Base-by-base conservation (phyloP, 129 eudicot species). In the Helichrysum umbraculigerum region DNA sequence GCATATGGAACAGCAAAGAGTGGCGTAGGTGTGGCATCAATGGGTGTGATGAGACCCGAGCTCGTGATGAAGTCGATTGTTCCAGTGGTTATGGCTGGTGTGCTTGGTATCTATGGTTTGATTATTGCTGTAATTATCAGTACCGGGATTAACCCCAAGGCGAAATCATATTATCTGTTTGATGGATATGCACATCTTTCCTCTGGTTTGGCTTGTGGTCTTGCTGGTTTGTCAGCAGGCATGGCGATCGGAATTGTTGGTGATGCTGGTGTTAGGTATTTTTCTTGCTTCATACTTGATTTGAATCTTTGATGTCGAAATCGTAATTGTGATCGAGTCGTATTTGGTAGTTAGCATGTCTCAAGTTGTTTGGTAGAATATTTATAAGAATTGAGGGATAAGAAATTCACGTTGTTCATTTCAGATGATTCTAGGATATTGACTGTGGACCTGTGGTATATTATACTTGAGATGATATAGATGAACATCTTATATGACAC, bases 11-110 rank as follows among this genome's bases (percentile, higher is more conserved):
- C 87, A 19, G 87, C 87, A 0, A 84, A 84, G 82, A 84, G 87
- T 72, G 91, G 91, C 42, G 91, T 87, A 12, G 91, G 91, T 25
- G 91, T 84, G 86, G 91, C 91, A 1, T 87, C 91, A 19, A 87
- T 87, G 91, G 91, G 91, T 34, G 91, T 87, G 75, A 87, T 87
- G 91, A 87, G 91, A 68, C 91, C 91, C 29, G 91, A 87, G 79
- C 86, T 87, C 6, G 91, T 87, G 71, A 87, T 87, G 91, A 87
- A 87, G 71, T 87, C 91, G 30, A 87, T 87, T 57, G 91, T 87
- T 21, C 91, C 91, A 0, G 91, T 87, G 30, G 91, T 87, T 77
- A 87, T 87, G 91, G 91, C 91, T 78, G 91, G 91, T 77, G 91
- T 87, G 73, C 84, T 87, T 76, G 91, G 91, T 75, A 87, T 87